phyloP scores from a whole-genome alignment of 2,329 filamentous ascomycete species.

The Westerdykella aurantiaca region DNA sequence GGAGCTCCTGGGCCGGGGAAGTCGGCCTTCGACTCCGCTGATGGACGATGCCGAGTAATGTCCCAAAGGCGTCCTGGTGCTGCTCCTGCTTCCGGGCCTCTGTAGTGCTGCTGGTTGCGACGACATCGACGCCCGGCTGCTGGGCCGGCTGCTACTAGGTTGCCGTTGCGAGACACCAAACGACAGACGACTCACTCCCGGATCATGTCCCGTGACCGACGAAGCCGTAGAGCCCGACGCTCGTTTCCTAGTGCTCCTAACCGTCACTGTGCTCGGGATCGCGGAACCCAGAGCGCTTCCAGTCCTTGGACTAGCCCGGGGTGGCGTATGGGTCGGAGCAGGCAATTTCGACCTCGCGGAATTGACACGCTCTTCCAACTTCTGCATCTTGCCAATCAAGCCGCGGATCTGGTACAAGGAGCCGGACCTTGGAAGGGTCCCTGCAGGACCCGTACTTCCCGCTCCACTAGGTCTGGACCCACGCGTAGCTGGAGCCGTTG shows the following conservation, averaged over 20 bases:
- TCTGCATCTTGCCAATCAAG: conserved; percentile 94
- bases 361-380: conserved; percentile 88
- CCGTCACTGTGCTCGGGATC: conserved; percentile 53
- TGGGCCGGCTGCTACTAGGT: conserved; percentile 54
- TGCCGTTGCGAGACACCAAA: conserved; percentile 39
- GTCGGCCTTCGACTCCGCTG: conserved; percentile 39
- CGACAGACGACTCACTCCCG: conserved; percentile 44
- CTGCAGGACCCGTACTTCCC: conserved; percentile 49
- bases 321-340: conserved; percentile 70
- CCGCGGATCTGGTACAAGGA: conserved; percentile 90
- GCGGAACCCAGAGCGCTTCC: conserved; percentile 44
- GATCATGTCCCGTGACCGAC: conserved; percentile 20
- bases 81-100: conserved; percentile 58
- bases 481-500: conserved; percentile 32
- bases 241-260: conserved; percentile 64
- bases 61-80: conserved; percentile 60
- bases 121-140: conserved; percentile 56
- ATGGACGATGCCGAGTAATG: conserved; percentile 47
- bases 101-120: conserved; percentile 27
- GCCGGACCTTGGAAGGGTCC: conserved; percentile 52
- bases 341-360: conserved; percentile 87
- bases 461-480: conserved; percentile 39
- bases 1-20: conserved; percentile 61
- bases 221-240: conserved; percentile 48
- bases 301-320: conserved; percentile 69